Conservation (phyloP, 2,329 filamentous ascomycete genomes). For the Arachnopeziza araneosa region DNA sequence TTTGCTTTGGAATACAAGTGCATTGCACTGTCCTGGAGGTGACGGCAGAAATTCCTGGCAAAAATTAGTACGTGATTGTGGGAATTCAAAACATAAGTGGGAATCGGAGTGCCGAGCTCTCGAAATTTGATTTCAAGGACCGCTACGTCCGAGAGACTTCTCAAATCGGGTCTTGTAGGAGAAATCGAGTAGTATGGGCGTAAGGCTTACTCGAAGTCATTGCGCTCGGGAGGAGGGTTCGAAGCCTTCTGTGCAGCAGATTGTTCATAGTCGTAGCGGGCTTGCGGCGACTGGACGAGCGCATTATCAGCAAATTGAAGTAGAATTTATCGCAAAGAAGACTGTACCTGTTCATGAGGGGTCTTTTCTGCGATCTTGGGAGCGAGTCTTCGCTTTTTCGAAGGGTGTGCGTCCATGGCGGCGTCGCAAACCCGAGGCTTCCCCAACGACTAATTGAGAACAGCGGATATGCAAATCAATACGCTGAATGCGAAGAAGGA, state of each 20-base stretch:
- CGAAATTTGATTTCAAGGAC: no score
- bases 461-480: not conserved
- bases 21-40: conserved; percentile 64
- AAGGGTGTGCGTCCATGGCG: conserved; percentile 28
- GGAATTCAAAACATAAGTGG: no score
- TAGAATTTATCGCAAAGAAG: not conserved
- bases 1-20: conserved; percentile 60
- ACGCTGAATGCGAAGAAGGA: conserved; percentile 2
- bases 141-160: no score
- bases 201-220: conserved; percentile 49
- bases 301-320: conserved; percentile 9
- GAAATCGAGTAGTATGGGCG: no score
- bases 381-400: conserved; percentile 32
- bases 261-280: conserved; percentile 28
- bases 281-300: conserved; percentile 21
- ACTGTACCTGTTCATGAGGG: conserved; percentile 28
- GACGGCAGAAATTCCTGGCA: conserved; percentile 48
- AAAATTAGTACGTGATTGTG: no score
- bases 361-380: conserved; percentile 31
- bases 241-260: conserved; percentile 25
- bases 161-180: no score
- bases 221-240: conserved; percentile 29
- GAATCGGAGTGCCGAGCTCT: no score
- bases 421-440: conserved; percentile 14
- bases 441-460: conserved; percentile 13